A percentile compares a stretch with the other conserved stretches of the same genome.
Evolutionary conservation across 2,329 filamentous ascomycete species (phyloP).

Genomic region (Zymoseptoria brevis): DNA sequence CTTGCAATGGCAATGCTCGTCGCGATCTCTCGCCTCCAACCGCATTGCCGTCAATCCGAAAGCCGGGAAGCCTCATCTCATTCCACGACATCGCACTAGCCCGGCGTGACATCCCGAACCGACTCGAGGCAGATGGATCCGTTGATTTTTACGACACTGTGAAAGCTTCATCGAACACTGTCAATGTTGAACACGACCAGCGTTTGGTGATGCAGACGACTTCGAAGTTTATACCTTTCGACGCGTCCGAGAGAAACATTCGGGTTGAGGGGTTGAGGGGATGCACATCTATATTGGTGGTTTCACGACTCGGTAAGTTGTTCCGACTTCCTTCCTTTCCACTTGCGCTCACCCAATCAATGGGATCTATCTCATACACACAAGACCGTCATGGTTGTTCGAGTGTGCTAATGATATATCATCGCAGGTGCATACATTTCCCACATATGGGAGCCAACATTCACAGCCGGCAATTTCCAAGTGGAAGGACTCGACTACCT

Average conservation of each 20-base stretch:
- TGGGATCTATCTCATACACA: not conserved
- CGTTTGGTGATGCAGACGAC: not conserved
- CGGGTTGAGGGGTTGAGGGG: not conserved
- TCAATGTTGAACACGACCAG: not conserved
- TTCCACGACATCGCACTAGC: not conserved
- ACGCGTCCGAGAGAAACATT: not conserved
- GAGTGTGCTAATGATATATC: not conserved
- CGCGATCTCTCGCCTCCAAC: not conserved
- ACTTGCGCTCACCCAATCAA: not conserved
- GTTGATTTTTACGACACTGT: not conserved
- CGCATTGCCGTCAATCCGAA: not conserved
- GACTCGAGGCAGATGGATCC: not conserved
- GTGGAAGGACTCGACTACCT: not conserved
- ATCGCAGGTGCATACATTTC: slow-evolving; percentile 1
- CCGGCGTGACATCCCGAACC: slow-evolving; percentile 1
- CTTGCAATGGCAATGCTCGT: slow-evolving; percentile 1
- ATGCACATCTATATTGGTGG: slow-evolving; percentile 1
- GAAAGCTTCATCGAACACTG: not conserved
- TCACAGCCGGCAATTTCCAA: not conserved
- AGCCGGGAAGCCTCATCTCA: not conserved
- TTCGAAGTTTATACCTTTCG: not conserved
- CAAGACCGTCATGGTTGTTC: not conserved
- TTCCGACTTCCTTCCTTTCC: not conserved
- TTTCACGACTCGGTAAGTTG: not conserved
- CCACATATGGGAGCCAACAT: not conserved